Base-by-base conservation (phyloP, 2,329 filamentous ascomycete species). In the Alternaria postmessia region DNA sequence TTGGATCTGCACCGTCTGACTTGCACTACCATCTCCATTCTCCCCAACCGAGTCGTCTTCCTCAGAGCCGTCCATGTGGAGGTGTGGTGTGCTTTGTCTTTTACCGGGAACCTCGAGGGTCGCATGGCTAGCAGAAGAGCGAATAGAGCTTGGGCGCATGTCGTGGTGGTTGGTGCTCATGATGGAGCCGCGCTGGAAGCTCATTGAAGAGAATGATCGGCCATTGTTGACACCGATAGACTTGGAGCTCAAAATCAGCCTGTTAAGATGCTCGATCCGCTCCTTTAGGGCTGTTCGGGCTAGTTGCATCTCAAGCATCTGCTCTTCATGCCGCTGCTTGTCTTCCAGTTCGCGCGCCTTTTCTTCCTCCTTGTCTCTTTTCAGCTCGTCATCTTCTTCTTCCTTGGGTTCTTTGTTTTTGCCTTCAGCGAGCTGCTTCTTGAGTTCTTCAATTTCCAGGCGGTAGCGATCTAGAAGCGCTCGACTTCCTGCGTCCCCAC, bases 281-380 rank as follows among this genome's bases (percentile, higher is more conserved):
- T 99, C 95, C 78, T 98, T 99, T 55, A 99, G 82, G 0, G 95
- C 95, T 1, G 95, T 99, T 42, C 95, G 89, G 32, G 95, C 95
- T 47, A 99, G 86, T 77, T 99, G 95, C 92, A 99, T 98, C 79
- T 99, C 95, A 55, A 99, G 85, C 86, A 99, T 94, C 78, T 99
- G 95, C 81, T 98, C 95, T 75, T 97, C 94, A 69, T 97, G 95
- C 39, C 93, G 88, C 67, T 92, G 87, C 67, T 93, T 89, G 7
- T 91, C 91, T 79, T 97, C 92, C 24, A 81, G 65, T 69, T 90
- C 89, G 18, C 89, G 85, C 41, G 84, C 88, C 67, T 71, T 77
- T 42, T 89, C 87, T 72, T 95, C 92, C 67, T 91, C 88, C 71
- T 91, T 87, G 49, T 89, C 87, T 61, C 90, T 86, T 51, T 86